phyloP scores from a whole-genome alignment of 140 eudicot species.

The Erigeron philadelphicus region DNA sequence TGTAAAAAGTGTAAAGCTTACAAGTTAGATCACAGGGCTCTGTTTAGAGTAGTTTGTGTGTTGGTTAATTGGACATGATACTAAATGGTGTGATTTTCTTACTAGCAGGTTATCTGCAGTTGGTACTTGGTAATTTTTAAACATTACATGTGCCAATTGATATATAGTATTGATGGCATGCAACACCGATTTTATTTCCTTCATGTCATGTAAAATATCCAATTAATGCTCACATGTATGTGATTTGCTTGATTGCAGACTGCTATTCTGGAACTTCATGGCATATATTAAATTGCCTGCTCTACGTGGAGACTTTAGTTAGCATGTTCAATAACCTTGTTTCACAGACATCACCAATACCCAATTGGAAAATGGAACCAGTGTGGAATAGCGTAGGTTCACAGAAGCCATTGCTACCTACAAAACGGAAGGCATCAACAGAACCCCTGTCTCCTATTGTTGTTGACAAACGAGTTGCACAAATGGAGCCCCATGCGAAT shows the following conservation, averaged over 20 bases:
- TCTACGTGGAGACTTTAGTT: conserved; percentile 6
- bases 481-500: conserved; percentile 25
- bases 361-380: conserved; percentile 41
- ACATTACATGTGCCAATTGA: background rate
- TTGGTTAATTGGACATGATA: background rate
- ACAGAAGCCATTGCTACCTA: conserved; percentile 39
- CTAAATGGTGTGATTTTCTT: background rate
- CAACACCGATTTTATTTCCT: background rate
- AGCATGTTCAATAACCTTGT: conserved; percentile 44
- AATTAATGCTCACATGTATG: conserved; percentile 6
- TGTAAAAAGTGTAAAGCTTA: background rate
- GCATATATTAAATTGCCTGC: background rate
- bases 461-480: conserved; percentile 42
- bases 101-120: background rate
- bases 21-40: background rate
- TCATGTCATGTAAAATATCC: background rate
- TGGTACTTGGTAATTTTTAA: background rate
- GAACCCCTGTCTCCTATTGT: conserved; percentile 31
- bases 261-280: conserved; percentile 21
- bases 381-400: conserved; percentile 29
- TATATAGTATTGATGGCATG: conserved; percentile 2
- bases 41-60: conserved; percentile 8
- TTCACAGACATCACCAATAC: conserved; percentile 33
- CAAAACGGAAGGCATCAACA: conserved; percentile 60
- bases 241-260: conserved; percentile 23